Evolutionary conservation across 495 filamentous ascomycete species (phyloP).

Genomic region (Lineolata rhizophorae): DNA sequence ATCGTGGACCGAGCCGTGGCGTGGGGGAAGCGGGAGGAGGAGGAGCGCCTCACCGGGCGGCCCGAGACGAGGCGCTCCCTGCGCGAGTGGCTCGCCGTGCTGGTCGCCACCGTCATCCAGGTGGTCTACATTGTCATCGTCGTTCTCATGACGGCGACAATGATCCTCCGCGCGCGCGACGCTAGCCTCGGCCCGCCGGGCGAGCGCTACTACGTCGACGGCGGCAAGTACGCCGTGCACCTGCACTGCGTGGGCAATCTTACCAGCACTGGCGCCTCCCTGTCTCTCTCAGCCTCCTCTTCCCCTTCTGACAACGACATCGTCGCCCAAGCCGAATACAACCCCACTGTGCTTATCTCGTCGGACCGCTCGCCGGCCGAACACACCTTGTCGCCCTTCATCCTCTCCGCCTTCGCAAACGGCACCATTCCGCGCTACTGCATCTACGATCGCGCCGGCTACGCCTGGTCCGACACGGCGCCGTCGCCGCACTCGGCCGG

Average conservation of each 20-base stretch:
- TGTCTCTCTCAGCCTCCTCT: too few relatives aligned
- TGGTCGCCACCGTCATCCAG: slow-evolving; percentile 49
- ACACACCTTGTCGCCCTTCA: slow-evolving; percentile 48
- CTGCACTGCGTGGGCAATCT: slow-evolving; percentile 57
- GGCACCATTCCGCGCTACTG: slow-evolving; percentile 72
- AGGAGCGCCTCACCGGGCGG: slow-evolving; percentile 80
- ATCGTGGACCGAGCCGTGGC: slow-evolving; percentile 48
- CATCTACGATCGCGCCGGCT: slow-evolving; percentile 83
- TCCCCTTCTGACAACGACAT: too few relatives aligned
- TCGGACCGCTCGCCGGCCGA: slow-evolving; percentile 63
- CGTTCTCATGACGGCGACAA: slow-evolving; percentile 52
- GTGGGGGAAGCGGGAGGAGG: slow-evolving; percentile 82
- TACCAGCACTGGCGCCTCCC: too few relatives aligned
- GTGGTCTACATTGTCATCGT: slow-evolving; percentile 38
- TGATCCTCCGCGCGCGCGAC: slow-evolving; percentile 60
- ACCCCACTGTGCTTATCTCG: slow-evolving; percentile 62
- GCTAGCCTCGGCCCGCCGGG: slow-evolving; percentile 47
- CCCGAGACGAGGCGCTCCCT: slow-evolving; percentile 64
- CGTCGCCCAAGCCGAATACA: slow-evolving; percentile 24
- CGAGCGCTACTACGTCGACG: slow-evolving; percentile 53
- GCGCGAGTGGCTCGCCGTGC: slow-evolving; percentile 63
- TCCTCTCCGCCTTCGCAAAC: slow-evolving; percentile 38
- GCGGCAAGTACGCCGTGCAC: slow-evolving; percentile 64
- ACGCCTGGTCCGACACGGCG: slow-evolving; percentile 81
- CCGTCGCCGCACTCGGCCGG: slow-evolving; percentile 82